phyloP scores from a whole-genome alignment of 805 yeast species.

The Jamesozyma lodderae region DNA sequence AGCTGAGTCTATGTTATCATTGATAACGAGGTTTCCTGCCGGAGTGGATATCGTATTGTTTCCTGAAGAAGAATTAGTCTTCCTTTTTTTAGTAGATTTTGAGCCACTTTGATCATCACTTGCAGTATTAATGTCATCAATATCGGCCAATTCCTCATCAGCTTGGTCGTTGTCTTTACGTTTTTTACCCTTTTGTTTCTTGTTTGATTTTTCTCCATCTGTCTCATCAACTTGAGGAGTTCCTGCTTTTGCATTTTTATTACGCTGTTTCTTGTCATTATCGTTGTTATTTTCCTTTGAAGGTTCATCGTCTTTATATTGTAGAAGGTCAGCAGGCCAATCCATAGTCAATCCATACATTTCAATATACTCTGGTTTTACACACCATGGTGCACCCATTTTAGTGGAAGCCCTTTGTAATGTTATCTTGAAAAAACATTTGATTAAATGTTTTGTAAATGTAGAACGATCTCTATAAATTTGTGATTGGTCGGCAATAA shows the following conservation, averaged over 20 bases:
- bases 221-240: neutral
- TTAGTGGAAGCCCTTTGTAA: constrained; percentile 63
- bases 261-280: neutral
- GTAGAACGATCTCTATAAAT: constrained; percentile 75
- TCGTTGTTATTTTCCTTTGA: neutral
- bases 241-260: neutral
- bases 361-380: constrained; percentile 52
- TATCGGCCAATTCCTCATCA: neutral
- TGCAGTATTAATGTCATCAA: neutral
- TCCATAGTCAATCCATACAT: constrained; percentile 29
- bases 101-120: neutral
- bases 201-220: neutral
- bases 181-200: constrained; percentile 1
- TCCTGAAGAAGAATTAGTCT: neutral
- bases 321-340: constrained; percentile 28
- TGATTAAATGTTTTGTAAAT: constrained; percentile 83
- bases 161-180: constrained; percentile 12
- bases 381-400: constrained; percentile 95
- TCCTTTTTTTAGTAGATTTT: constrained; percentile 2
- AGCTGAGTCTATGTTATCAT: neutral
- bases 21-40: no score
- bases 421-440: constrained; percentile 74
- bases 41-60: constrained; percentile 1
- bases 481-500: constrained; percentile 63
- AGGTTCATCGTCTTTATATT: constrained; percentile 27